Evolutionary conservation across 2,329 filamentous ascomycete genomes (phyloP).

Genomic region (Phialophora expanda): DNA sequence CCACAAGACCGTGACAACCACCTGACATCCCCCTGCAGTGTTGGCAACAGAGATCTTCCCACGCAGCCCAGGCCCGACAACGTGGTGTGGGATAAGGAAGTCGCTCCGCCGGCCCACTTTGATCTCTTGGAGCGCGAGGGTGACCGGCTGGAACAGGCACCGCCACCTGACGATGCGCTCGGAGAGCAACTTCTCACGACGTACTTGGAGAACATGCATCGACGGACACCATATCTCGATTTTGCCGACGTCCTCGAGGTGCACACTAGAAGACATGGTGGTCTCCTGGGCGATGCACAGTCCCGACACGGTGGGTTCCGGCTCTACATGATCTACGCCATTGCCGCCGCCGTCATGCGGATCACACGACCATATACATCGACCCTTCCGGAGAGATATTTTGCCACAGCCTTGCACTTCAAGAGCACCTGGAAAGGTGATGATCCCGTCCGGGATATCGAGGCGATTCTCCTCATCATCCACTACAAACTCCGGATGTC

Average conservation of each 20-base stretch:
- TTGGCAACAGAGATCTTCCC: no score
- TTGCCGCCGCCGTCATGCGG: background rate
- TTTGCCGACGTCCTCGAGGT: background rate
- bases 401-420: slow-evolving; percentile 2
- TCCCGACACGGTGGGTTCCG: background rate
- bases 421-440: slow-evolving; percentile 3
- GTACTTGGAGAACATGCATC: slow-evolving; percentile 4
- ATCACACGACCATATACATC: slow-evolving; percentile 1
- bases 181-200: slow-evolving; percentile 1
- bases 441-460: slow-evolving; percentile 9
- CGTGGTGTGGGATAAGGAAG: background rate
- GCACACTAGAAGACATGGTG: background rate
- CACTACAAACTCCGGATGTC: slow-evolving; percentile 6
- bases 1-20: background rate
- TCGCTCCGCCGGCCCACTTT: background rate
- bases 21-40: no score
- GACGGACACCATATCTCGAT: background rate
- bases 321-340: slow-evolving; percentile 10
- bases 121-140: background rate
- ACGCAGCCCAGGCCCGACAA: background rate
- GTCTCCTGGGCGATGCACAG: no score
- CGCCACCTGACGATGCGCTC: background rate
- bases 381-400: slow-evolving; percentile 4
- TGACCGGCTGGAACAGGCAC: background rate
- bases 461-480: slow-evolving; percentile 9